Percentiles rank a stretch among this genome's conserved stretches.
Conservation (phyloP, 805 yeast genomes). For the Metschnikowia cubensis region DNA sequence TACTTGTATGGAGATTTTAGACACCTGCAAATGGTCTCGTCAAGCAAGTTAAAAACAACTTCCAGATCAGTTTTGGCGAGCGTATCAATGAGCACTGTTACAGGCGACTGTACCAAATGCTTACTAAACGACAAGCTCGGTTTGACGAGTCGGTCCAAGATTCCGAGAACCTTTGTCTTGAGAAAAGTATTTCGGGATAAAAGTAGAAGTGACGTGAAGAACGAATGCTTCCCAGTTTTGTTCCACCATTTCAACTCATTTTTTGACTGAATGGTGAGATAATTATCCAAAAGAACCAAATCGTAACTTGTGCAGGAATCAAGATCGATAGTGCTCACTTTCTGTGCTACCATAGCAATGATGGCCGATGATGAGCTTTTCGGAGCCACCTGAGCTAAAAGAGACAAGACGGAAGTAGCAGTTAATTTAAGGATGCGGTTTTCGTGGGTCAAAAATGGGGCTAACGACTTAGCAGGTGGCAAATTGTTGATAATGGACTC, state of each 20-base stretch:
- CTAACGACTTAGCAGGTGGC: constrained; percentile 42
- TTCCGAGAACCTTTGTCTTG: constrained; percentile 8
- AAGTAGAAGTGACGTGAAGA: constrained; percentile 64
- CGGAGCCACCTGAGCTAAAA: constrained; percentile 23
- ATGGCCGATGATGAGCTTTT: constrained; percentile 19
- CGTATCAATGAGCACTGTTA: constrained; percentile 51
- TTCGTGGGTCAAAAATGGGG: constrained; percentile 41
- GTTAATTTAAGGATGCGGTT: constrained; percentile 46
- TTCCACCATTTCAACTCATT: constrained; percentile 82
- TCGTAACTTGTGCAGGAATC: constrained; percentile 47
- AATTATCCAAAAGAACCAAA: constrained; percentile 53
- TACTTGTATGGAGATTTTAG: constrained; percentile 80
- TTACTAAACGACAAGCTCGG: constrained; percentile 13
- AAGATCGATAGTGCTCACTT: constrained; percentile 8
- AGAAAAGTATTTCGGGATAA: constrained; percentile 25
- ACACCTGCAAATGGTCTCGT: constrained; percentile 70
- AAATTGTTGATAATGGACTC: constrained; percentile 30
- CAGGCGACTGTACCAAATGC: constrained; percentile 48
- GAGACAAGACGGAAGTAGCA: constrained; percentile 40
- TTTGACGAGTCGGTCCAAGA: constrained; percentile 13
- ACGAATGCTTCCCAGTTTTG: constrained; percentile 43
- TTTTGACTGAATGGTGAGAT: constrained; percentile 52
- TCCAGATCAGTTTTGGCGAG: constrained; percentile 22
- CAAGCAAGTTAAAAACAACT: constrained; percentile 60
- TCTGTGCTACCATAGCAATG: constrained; percentile 6